Percentiles rank a stretch among this genome's conserved stretches.
Evolutionary conservation across 2,329 filamentous ascomycete species (phyloP).

Genomic region (Colletotrichum siamense): DNA sequence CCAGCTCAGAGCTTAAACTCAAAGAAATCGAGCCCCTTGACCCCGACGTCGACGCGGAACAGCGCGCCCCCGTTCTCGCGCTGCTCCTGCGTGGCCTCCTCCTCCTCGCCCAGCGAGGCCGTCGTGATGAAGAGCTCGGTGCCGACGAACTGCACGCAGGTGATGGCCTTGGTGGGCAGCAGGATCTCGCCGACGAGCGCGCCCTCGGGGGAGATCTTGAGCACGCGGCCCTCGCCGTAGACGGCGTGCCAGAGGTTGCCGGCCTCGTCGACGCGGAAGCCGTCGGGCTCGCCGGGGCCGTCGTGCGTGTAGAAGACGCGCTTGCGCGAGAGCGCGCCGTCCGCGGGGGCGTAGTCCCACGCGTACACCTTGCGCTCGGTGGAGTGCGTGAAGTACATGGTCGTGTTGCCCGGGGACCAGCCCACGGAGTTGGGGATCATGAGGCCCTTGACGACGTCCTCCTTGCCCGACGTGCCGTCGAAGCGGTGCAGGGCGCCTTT

Average conservation of each 20-base stretch:
- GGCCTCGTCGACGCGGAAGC: conserved; percentile 82
- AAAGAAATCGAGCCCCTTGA: conserved; percentile 66
- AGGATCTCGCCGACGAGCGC: conserved; percentile 75
- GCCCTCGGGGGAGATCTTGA: conserved; percentile 75
- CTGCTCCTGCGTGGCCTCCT: conserved; percentile 66
- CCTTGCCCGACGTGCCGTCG: conserved; percentile 63
- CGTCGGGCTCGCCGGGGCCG: conserved; percentile 75
- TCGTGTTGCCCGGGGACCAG: conserved; percentile 76
- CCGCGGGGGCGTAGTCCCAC: conserved; percentile 74
- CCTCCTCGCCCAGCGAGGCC: conserved; percentile 69
- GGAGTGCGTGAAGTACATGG: conserved; percentile 85
- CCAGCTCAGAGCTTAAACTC: conserved; percentile 60
- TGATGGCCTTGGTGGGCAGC: conserved; percentile 80
- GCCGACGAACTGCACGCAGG: conserved; percentile 82
- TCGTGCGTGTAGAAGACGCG: conserved; percentile 76
- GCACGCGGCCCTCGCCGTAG: conserved; percentile 78
- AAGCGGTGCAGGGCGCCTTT: conserved; percentile 78
- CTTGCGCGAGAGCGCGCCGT: conserved; percentile 70
- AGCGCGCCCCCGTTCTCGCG: conserved; percentile 69
- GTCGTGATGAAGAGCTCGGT: conserved; percentile 80
- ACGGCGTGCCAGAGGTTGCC: conserved; percentile 90
- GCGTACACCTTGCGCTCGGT: conserved; percentile 72
- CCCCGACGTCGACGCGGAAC: conserved; percentile 80
- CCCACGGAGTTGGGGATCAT: conserved; percentile 86
- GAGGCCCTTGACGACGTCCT: conserved; percentile 66